Percentiles rank a stretch among this genome's conserved stretches.
These are phyloP conservation scores for Macroventuria anomochaeta DNA, from an alignment of 2,329 filamentous ascomycete genomes.

Conservation along the genomic window DNA sequence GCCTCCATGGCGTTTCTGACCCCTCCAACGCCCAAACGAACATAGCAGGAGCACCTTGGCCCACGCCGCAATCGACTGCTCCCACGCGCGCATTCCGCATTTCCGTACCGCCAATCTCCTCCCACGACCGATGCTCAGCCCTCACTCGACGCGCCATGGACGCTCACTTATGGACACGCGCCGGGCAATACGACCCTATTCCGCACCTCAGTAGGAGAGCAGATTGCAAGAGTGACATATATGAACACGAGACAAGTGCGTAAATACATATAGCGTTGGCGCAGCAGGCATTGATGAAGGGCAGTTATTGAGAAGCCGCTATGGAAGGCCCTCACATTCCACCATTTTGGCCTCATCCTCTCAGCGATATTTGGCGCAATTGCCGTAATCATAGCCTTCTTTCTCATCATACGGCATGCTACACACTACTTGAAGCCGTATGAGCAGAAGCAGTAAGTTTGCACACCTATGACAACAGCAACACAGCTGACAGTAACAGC, in stretches of 20 bases:
- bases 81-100: slow-evolving; percentile 3
- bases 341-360: slow-evolving; percentile 62
- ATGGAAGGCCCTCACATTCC: slow-evolving; percentile 63
- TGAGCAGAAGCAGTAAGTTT: slow-evolving; percentile 65
- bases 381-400: slow-evolving; percentile 59
- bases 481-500: slow-evolving; percentile 51
- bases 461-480: neutral
- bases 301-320: slow-evolving; percentile 56
- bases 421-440: slow-evolving; percentile 65
- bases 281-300: slow-evolving; percentile 7
- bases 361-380: slow-evolving; percentile 61
- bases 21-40: neutral
- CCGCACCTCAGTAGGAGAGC: slow-evolving; percentile 4
- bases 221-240: slow-evolving; percentile 23
- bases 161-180: slow-evolving; percentile 9
- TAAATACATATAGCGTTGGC: slow-evolving; percentile 20
- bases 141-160: slow-evolving; percentile 9
- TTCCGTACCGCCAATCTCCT: slow-evolving; percentile 12
- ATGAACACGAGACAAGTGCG: slow-evolving; percentile 45
- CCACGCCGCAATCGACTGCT: neutral
- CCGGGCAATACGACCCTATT: neutral
- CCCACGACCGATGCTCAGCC: slow-evolving; percentile 10
- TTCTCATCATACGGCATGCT: slow-evolving; percentile 63
- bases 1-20: slow-evolving; percentile 8
- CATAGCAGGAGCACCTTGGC: slow-evolving; percentile 10